Conservation (phyloP, 306 rosid genomes). For the Inga laurina region DNA sequence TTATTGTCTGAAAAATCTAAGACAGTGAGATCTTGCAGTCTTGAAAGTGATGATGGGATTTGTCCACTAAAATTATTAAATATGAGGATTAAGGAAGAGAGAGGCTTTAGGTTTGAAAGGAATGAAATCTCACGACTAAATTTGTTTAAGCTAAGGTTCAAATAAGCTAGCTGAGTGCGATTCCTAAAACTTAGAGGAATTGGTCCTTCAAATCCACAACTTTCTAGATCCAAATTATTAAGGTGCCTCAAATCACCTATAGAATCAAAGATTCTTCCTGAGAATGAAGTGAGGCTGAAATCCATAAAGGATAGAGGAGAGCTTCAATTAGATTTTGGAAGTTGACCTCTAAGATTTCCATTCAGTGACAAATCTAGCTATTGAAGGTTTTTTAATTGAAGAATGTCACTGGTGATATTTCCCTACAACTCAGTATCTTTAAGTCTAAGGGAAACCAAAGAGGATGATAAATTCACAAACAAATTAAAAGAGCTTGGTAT, state of each 20-base stretch:
- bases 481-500: not conserved
- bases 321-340: not conserved
- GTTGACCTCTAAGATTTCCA: not conserved
- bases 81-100: not conserved
- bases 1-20: not conserved
- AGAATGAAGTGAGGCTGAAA: not conserved
- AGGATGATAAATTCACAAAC: not conserved
- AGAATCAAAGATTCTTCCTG: not conserved
- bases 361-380: not conserved
- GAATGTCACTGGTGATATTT: not conserved
- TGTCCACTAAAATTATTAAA: not conserved
- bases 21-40: not conserved
- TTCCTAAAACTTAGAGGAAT: not conserved
- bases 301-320: not conserved
- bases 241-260: not conserved
- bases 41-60: not conserved
- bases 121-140: slow-evolving; percentile 25
- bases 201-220: not conserved
- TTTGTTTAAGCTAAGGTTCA: not conserved
- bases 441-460: not conserved
- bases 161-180: not conserved
- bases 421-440: not conserved
- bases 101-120: not conserved
- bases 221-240: not conserved
- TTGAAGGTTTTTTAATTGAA: not conserved